Conservation (phyloP, 2,329 filamentous ascomycete species). For the Colletotrichum ledebouriae region DNA sequence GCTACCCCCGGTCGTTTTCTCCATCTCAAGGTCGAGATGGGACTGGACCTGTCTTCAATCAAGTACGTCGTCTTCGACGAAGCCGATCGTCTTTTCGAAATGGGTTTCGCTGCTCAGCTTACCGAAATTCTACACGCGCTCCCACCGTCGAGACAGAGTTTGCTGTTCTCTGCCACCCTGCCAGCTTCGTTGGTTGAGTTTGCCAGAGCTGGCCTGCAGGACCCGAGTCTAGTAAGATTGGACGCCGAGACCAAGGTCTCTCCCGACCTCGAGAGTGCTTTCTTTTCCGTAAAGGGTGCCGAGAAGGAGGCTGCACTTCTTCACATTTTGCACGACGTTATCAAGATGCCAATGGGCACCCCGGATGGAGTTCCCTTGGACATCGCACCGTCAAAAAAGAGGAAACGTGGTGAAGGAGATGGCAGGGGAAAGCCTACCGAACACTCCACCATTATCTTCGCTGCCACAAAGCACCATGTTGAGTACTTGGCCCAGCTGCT, state of each 20-base stretch:
- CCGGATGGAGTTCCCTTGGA: slow-evolving; percentile 65
- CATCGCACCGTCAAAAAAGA: slow-evolving; percentile 72
- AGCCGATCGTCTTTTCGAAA: slow-evolving; percentile 96
- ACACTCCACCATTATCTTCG: slow-evolving; percentile 95
- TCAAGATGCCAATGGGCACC: slow-evolving; percentile 84
- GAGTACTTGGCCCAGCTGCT: slow-evolving; percentile 91
- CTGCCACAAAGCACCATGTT: slow-evolving; percentile 96
- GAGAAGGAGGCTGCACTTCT: slow-evolving; percentile 95
- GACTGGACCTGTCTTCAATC: slow-evolving; percentile 88
- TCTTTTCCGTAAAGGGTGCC: slow-evolving; percentile 91
- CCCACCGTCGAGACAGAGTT: slow-evolving; percentile 85
- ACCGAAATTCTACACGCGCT: slow-evolving; percentile 93
- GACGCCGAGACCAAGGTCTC: slow-evolving; percentile 97
- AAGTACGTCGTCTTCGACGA: slow-evolving; percentile 98
- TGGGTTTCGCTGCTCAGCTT: slow-evolving; percentile 96
- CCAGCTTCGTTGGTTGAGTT: slow-evolving; percentile 97
- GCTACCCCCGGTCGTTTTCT: slow-evolving; percentile 96
- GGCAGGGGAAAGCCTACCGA: slow-evolving; percentile 80
- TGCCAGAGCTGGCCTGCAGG: slow-evolving; percentile 90
- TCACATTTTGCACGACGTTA: slow-evolving; percentile 90
- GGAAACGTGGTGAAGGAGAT: slow-evolving; percentile 73
- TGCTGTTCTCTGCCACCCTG: slow-evolving; percentile 95
- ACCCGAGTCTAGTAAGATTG: slow-evolving; percentile 89
- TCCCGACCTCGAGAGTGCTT: slow-evolving; percentile 93
- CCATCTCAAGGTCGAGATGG: slow-evolving; percentile 98